Evolutionary conservation across 1,284 basidiomycete genomes (phyloP), one percentile per base, ranked within the genome.

Genomic region (Cutaneotrichosporon curvatum): DNA sequence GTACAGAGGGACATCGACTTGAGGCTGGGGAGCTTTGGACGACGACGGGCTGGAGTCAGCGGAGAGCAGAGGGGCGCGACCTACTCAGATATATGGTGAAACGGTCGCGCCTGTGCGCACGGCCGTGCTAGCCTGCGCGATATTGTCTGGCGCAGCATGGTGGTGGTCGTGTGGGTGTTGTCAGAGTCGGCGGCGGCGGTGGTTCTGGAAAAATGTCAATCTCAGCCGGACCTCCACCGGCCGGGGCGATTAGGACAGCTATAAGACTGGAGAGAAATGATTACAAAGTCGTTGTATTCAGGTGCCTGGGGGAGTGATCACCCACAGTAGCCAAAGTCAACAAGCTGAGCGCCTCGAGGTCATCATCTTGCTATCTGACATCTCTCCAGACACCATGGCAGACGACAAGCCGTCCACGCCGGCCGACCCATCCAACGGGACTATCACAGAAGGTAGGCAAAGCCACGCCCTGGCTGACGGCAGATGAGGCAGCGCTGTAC

Each of bases 401-500:
- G 8, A 22, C 20, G 18, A 42, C 31, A 14, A 34, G 32, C 14
- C 8, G 9, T 10, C 32, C 8, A 34, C 31, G 14, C 11, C 40
- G 18, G 32, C 21, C 4, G 30, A 33, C 6, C 18, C 42, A 10
- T 23, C 39, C 10, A 54, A 54, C 20, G 49, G 49, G 12, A 61
- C 64, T 10, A 66, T 68, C 50, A 68, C 65, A 2, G 67, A 68
- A 52, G 67, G 67, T 67, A 20, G 43, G 57, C 40, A 43, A 21
- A 1, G 22, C 9, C 15, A 4, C 12, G 12, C 1, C 11, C 12
- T 5, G 20, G 36, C 52, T 55, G 40, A 59, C 41, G 23, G 9
- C 47, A 83, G 85, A 85, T 70, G 85, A 89, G 66, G 87, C 84
- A 15, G 84, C 84, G 5, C 73, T 96, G 23, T 97, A 98, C 69